Base-by-base conservation (phyloP, 108 stramenopile genomes). In the Chaetoceros tenuissimus region DNA sequence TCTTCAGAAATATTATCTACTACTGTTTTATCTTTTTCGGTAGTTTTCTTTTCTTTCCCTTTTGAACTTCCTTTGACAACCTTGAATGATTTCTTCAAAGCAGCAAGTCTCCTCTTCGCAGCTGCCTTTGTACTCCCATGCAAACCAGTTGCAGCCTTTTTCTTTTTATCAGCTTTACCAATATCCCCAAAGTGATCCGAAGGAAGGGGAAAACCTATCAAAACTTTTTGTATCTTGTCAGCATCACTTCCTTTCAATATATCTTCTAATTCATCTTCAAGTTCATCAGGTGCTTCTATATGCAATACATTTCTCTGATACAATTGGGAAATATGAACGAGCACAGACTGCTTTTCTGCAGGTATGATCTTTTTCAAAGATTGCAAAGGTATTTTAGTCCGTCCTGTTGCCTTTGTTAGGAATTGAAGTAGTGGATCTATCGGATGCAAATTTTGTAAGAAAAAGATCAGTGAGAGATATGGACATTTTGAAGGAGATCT, bases 401-500 rank as follows among this genome's bases (percentile, higher is more conserved):
- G 74, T 10, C 89, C 85, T 1, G 81, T 81, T 8, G 83, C 83
- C 51, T 69, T 69, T n/a, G 85, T 87, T 17, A 90, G 62, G 48
- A 90, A 90, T 51, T 82, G 78, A 28, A 90, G 49, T 40, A 85
- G 64, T 24, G 89, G 82, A 72, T 90, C 89, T 20, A 79, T 26
- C 20, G 63, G 59, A 22, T 40, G 22, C 46, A 79, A 55, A n/a
- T n/a, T n/a, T n/a, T n/a, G n/a, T n/a, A n/a, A n/a, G n/a, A n/a
- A n/a, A n/a, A n/a, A n/a, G n/a, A n/a, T n/a, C n/a, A n/a, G n/a
- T n/a, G n/a, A n/a, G n/a, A n/a, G n/a, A n/a, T n/a, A n/a, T n/a
- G n/a, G n/a, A n/a, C n/a, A n/a, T n/a, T n/a, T n/a, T n/a, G n/a
- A n/a, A n/a, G n/a, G n/a, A n/a, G n/a, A n/a, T n/a, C n/a, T n/a